Percentiles rank a stretch among this genome's conserved stretches.
Evolutionary conservation across 352 stramenopile genomes (phyloP).

Genomic region (Plasmopara muralis): DNA sequence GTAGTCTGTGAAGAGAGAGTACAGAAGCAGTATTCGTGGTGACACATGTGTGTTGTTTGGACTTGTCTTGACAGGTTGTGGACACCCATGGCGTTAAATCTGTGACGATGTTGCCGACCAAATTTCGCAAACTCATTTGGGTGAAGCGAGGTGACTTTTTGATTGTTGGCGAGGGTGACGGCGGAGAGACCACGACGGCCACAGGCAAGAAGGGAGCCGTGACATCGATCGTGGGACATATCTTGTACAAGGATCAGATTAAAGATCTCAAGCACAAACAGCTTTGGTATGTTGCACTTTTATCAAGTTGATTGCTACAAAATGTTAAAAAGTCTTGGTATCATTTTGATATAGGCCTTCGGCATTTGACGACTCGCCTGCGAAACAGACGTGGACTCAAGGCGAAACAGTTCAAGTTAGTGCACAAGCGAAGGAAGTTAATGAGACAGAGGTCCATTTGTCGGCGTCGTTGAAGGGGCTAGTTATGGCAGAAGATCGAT

Average conservation of each 20-base stretch:
- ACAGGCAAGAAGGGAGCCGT: constrained; percentile 86
- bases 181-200: constrained; percentile 54
- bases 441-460: not conserved
- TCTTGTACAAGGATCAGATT: constrained; percentile 98
- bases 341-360: constrained; percentile 34
- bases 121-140: constrained; percentile 98
- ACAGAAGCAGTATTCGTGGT: too few species aligned
- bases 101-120: constrained; percentile 95
- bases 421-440: constrained; percentile 11
- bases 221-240: constrained; percentile 91
- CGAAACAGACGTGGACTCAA: constrained; percentile 6
- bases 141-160: constrained; percentile 96
- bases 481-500: constrained; percentile 44
- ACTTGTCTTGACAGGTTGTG: constrained; percentile 38
- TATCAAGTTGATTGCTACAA: too few species aligned
- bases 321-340: not conserved
- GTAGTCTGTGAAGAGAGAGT: not conserved
- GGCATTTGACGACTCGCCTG: constrained; percentile 33
- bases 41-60: not conserved
- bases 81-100: constrained; percentile 46
- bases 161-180: constrained; percentile 85
- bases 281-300: constrained; percentile 69
- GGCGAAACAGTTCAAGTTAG: constrained; percentile 5
- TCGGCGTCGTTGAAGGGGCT: constrained; percentile 32
- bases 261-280: constrained; percentile 93